These are phyloP conservation scores for Dillenia turbinata DNA, from an alignment of 164 flowering plant genomes.

Conservation along the genomic window DNA sequence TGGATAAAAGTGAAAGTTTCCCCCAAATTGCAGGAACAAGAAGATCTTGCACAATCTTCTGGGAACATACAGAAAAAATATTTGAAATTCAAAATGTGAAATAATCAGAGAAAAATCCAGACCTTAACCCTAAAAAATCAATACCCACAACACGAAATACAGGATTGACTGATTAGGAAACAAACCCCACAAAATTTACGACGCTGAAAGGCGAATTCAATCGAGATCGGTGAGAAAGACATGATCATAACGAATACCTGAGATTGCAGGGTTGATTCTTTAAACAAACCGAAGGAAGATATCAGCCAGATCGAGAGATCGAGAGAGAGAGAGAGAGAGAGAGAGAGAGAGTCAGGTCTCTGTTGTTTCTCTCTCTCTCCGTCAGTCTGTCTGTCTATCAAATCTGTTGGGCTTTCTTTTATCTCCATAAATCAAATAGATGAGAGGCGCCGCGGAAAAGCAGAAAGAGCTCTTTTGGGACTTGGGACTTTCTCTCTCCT, in stretches of 20 bases:
- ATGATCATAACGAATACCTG: neutral
- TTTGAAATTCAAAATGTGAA: neutral
- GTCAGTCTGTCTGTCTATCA: neutral
- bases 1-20: too few species aligned
- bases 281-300: conserved; percentile 1
- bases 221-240: neutral
- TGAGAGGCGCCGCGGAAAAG: conserved; percentile 25
- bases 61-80: too few species aligned
- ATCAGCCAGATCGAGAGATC: neutral
- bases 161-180: neutral
- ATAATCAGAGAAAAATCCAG: neutral
- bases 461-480: neutral
- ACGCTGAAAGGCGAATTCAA: neutral
- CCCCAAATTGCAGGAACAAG: too few species aligned
- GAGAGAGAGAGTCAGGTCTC: neutral
- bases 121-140: neutral
- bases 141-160: neutral
- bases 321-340: neutral
- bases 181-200: neutral
- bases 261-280: neutral
- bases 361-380: neutral
- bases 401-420: neutral
- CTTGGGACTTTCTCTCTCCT: too few species aligned
- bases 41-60: too few species aligned
- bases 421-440: conserved; percentile 8